Evolutionary conservation across 1,139 yeast genomes (phyloP), one percentile per base, ranked within the genome.

Genomic region (Scheffersomyces cryptocercus): DNA sequence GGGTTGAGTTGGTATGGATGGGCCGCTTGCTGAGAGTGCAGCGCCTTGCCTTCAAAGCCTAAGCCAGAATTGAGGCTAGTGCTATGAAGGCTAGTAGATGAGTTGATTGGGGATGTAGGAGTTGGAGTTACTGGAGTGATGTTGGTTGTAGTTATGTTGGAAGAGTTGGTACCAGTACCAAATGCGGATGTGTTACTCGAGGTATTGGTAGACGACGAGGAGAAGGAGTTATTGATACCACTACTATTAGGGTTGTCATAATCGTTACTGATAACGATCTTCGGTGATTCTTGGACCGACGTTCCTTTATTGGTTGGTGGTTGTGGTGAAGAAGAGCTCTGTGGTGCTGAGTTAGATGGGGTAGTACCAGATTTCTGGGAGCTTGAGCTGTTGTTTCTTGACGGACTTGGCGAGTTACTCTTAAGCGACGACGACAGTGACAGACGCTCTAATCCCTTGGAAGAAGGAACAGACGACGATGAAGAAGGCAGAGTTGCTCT

Each of bases 1-100:
- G 77, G 73, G 44, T 56, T 67, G 44, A 73, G 63, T 46, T 63
- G 70, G 47, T 58, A 61, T 32, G 64, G 61, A 52, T 69, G 75
- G 39, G 62, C 54, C 7, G 62, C 48, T 36, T 57, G 67, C 43
- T 62, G 70, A 35, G 67, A 61, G 48, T 65, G 70, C 15, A 46
- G 42, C 12, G 48, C 52, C 37, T 48, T 47, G 11, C 56, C 53
- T 33, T 51, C 61, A 38, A 53, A 53, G 9, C 54, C 48, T 14
- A 51, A 48, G 31, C 41, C 45, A 31, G 45, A 49, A 31, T 41
- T 34, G 34, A 52, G 28, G 37, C 38, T 37, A 28, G 13, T 35
- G 14, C 24, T 42, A 41, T 35, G 42, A 28, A 39, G 11, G 51
- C 30, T 43, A 45, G 46, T 34, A 16, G 49, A 41, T 29, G 52